A percentile compares a stretch with the other conserved stretches of the same genome.
Evolutionary conservation across 257 asterid genomes (phyloP).

Genomic region (Asclepias syriaca): DNA sequence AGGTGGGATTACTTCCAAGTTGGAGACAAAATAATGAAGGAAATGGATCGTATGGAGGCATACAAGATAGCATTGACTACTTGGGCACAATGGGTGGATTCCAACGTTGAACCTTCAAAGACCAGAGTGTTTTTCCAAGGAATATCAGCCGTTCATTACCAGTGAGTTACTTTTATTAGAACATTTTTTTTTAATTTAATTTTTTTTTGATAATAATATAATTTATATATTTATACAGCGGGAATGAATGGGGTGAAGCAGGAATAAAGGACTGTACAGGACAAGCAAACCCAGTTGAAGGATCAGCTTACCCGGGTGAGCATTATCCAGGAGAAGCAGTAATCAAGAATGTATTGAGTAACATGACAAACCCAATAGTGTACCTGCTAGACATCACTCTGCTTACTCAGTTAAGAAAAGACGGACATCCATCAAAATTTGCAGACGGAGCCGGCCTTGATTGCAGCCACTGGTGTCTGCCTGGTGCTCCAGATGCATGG

Average conservation of each 20-base stretch:
- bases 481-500: constrained; percentile 73
- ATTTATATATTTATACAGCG: constrained; percentile 22
- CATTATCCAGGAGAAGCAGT: constrained; percentile 46
- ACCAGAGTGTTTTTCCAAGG: constrained; percentile 68
- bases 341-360: constrained; percentile 49
- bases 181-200: too few species aligned
- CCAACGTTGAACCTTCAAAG: constrained; percentile 41
- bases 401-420: constrained; percentile 65
- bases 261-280: constrained; percentile 37
- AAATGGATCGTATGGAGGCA: constrained; percentile 59
- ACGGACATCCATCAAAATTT: constrained; percentile 63
- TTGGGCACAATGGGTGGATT: constrained; percentile 73
- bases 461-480: constrained; percentile 81
- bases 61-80: constrained; percentile 57
- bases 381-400: constrained; percentile 48
- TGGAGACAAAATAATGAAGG: constrained; percentile 31
- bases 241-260: constrained; percentile 55
- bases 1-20: constrained; percentile 56
- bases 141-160: constrained; percentile 53
- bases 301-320: constrained; percentile 49
- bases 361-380: constrained; percentile 41
- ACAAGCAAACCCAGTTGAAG: constrained; percentile 42
- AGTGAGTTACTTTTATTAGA: constrained; percentile 27
- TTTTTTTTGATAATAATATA: too few species aligned
- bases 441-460: constrained; percentile 44